Evolutionary conservation across 148 eudicot genomes (phyloP).

Genomic region (Dysphania ambrosioides): DNA sequence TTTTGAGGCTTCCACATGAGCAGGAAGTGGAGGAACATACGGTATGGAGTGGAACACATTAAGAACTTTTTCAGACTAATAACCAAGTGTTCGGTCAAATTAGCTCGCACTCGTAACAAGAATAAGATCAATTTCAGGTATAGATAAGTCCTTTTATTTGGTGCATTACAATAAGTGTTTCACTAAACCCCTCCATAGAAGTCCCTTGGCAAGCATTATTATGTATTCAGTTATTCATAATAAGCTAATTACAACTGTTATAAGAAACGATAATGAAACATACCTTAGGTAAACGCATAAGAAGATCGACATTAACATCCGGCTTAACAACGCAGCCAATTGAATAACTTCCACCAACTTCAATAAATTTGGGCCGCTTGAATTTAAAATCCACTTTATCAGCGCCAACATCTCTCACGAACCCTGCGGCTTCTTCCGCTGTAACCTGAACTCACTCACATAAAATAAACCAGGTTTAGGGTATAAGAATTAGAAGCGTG

Average conservation of each 20-base stretch:
- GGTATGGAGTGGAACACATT: too few relatives aligned
- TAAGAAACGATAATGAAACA: background rate
- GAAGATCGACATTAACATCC: conserved; percentile 66
- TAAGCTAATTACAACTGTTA: background rate
- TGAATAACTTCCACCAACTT: conserved; percentile 81
- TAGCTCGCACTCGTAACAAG: too few relatives aligned
- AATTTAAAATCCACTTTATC: conserved; percentile 88
- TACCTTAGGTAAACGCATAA: conserved; percentile 90
- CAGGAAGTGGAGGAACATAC: too few relatives aligned
- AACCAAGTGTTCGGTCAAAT: too few relatives aligned
- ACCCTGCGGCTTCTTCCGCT: conserved; percentile 62
- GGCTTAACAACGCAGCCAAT: conserved; percentile 60
- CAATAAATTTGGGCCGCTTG: conserved; percentile 58
- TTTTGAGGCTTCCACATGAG: background rate
- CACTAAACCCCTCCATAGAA: too few relatives aligned
- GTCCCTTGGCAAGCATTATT: too few relatives aligned
- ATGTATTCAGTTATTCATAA: too few relatives aligned
- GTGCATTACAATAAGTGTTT: too few relatives aligned
- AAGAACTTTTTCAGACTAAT: too few relatives aligned
- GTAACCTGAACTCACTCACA: conserved; percentile 43
- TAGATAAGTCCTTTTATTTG: too few relatives aligned
- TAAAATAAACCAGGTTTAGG: conserved; percentile 25
- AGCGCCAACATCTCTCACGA: conserved; percentile 80
- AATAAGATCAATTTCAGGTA: too few relatives aligned
- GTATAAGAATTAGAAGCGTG: background rate